Evolutionary conservation across 345 rosid species (phyloP).

Genomic region (Eucalyptus curtisii): DNA sequence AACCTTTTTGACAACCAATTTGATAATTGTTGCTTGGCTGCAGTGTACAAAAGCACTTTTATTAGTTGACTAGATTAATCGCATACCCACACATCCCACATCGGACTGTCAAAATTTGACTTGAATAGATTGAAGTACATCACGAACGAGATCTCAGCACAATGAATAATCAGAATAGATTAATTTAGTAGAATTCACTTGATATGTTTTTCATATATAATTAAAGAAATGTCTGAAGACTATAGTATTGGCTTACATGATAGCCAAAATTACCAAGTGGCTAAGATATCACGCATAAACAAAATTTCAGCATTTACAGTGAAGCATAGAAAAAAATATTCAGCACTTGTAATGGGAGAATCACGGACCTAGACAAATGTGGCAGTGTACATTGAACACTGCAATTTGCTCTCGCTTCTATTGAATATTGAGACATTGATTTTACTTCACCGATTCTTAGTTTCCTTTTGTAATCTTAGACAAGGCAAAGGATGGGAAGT

Average conservation of each 20-base stretch:
- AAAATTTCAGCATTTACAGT: background rate
- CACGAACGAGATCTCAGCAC: rapidly evolving
- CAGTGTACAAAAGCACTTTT: rapidly evolving
- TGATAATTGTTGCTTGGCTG: too few relatives aligned
- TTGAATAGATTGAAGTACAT: too few relatives aligned
- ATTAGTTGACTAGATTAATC: too few relatives aligned
- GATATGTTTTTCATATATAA: background rate
- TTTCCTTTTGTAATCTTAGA: background rate
- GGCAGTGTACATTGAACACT: background rate
- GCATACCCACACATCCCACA: too few relatives aligned
- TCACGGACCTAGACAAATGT: background rate
- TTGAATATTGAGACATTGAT: background rate
- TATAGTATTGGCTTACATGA: background rate
- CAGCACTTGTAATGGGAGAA: background rate
- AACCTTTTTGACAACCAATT: too few relatives aligned
- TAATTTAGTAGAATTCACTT: background rate
- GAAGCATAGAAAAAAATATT: background rate
- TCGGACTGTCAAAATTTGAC: rapidly evolving
- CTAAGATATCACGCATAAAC: background rate
- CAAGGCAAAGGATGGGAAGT: background rate
- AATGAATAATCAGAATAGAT: rapidly evolving
- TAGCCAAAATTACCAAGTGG: background rate
- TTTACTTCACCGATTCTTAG: background rate
- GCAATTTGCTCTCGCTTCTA: background rate
- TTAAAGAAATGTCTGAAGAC: background rate